Evolutionary conservation across 1,284 basidiomycete genomes (phyloP), one percentile per base, ranked within the genome.

Genomic region (Cryptococcus deneoformans): DNA sequence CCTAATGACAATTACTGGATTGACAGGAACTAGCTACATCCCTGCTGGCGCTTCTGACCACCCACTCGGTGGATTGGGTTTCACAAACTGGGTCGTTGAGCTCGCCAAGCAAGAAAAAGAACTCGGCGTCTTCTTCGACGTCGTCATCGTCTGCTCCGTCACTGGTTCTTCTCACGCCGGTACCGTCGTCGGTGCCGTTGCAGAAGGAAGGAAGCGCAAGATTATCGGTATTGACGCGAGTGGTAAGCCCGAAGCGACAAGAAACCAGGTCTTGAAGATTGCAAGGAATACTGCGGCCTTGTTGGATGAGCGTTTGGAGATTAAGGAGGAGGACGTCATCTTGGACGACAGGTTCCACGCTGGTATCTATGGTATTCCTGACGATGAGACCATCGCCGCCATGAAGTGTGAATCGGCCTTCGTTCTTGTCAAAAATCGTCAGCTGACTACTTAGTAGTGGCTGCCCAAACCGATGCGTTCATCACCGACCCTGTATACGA

Each of bases 401-500:
- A 72, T 72, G 56, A 66, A 66, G 54, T 56, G 61, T 68, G 59
- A 59, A 65, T 62, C 16, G 43, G 29, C 34, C 7, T 24, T 35
- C 16, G 6, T 29, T 24, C n/a, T 47, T 35, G n/a, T 35, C 16
- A 29, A 40, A 40, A 40, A 42, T 42, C 45, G 29, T 16, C 52
- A 11, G 9, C 14, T 2, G 35, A 40, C 20, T 20, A 20, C 20
- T 20, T 20, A 20, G 20, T 14, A 64, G 66, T 63, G 43, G 63
- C 62, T 20, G 68, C 68, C 0, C 51, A 51, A 37, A 68, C 65
- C 6, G 70, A 71, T 56, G 56, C 63, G 1, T 61, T 70, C 61
- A 72, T 70, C 60, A 70, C 69, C 20, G 67, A 69, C 56, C 69
- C 66, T 14, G 71, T 72, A 12, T 70, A 70, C 59, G 70, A 71